Conservation (phyloP, 2,329 filamentous ascomycete genomes). For the Onygenales sp. region DNA sequence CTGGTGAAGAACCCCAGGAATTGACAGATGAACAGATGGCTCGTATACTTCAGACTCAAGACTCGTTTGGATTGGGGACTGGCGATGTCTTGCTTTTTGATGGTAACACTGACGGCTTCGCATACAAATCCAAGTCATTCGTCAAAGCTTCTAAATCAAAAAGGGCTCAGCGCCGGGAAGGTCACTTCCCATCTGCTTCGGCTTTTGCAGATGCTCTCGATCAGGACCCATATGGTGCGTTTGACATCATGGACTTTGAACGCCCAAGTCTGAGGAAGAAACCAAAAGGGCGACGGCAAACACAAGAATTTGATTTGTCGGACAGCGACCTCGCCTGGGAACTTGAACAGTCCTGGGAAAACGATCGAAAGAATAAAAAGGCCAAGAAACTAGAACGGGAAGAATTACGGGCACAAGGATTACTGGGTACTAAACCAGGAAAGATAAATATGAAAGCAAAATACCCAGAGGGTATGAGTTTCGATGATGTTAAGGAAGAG, state of each 20-base stretch:
- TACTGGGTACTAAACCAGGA: constrained; percentile 49
- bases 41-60: constrained; percentile 50
- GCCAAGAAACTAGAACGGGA: constrained; percentile 62
- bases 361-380: constrained; percentile 62
- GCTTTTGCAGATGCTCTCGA: constrained; percentile 50
- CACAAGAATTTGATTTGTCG: constrained; percentile 45
- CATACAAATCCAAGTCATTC: neutral
- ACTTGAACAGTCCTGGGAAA: constrained; percentile 53
- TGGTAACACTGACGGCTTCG: neutral
- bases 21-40: constrained; percentile 55
- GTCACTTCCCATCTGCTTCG: constrained; percentile 44
- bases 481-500: constrained; percentile 63
- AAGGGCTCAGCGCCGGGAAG: constrained; percentile 16
- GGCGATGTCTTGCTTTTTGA: constrained; percentile 52
- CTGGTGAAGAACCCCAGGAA: constrained; percentile 18
- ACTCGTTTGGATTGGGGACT: constrained; percentile 52
- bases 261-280: constrained; percentile 58
- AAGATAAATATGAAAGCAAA: constrained; percentile 57
- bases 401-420: constrained; percentile 54
- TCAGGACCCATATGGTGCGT: constrained; percentile 54
- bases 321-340: constrained; percentile 59
- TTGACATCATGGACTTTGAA: constrained; percentile 80
- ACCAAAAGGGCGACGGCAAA: constrained; percentile 49
- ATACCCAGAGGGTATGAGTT: constrained; percentile 62
- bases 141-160: neutral